Conservation (phyloP, 306 rosid genomes). For the Alnus rubra region DNA sequence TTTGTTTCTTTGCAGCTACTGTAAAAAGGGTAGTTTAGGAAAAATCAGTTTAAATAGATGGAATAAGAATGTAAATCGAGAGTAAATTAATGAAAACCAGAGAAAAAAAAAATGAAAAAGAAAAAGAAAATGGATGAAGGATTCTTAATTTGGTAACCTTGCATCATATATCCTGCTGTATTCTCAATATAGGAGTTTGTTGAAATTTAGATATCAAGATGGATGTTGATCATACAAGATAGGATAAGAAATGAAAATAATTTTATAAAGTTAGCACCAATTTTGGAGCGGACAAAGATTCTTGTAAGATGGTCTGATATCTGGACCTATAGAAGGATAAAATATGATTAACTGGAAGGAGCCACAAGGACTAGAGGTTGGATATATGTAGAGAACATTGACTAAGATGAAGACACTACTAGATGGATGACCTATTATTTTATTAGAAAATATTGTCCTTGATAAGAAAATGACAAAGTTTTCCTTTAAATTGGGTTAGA, state of each 20-base stretch:
- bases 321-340: neutral
- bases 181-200: neutral
- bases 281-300: too few species aligned
- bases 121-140: neutral
- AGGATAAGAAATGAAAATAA: neutral
- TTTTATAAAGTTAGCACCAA: neutral
- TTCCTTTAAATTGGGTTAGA: too few species aligned
- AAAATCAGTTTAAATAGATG: neutral
- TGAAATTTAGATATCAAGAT: neutral
- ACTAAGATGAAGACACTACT: too few species aligned
- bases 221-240: neutral
- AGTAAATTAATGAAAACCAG: neutral
- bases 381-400: neutral
- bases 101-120: too few species aligned
- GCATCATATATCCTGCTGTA: neutral
- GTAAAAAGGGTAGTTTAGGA: neutral
- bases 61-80: neutral
- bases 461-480: neutral
- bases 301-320: neutral
- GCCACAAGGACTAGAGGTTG: neutral
- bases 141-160: neutral
- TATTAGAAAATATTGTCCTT: neutral
- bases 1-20: neutral
- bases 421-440: neutral
- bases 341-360: neutral